Conservation (phyloP, 1,139 yeast species). For the Suhomyces ambrosiae region DNA sequence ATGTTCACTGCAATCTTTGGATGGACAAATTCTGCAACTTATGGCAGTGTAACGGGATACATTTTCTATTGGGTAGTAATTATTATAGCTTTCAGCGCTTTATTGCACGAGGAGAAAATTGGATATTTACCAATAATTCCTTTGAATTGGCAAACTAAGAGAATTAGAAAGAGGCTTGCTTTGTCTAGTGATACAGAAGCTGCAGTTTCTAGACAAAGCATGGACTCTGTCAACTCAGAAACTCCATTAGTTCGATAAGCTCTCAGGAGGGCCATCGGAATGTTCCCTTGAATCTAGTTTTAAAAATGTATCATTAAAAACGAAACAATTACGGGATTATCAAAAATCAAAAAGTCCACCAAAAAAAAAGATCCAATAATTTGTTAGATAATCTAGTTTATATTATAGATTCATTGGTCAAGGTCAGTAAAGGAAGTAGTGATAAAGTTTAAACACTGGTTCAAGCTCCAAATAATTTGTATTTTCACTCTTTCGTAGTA, state of each 20-base stretch:
- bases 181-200: not conserved
- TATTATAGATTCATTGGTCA: too few relatives aligned
- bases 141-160: constrained; percentile 56
- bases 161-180: constrained; percentile 50
- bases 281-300: too few relatives aligned
- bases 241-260: constrained; percentile 24
- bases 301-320: too few relatives aligned
- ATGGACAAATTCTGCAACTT: constrained; percentile 95
- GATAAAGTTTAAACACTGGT: too few relatives aligned
- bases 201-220: constrained; percentile 26
- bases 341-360: too few relatives aligned
- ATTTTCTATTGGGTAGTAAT: constrained; percentile 73
- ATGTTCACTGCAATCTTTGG: constrained; percentile 65
- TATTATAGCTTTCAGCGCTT: constrained; percentile 28
- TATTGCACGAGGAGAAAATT: constrained; percentile 59
- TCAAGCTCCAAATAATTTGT: too few relatives aligned
- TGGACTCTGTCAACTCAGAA: constrained; percentile 30
- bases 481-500: too few relatives aligned
- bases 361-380: too few relatives aligned
- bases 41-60: constrained; percentile 84
- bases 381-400: too few relatives aligned
- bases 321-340: too few relatives aligned
- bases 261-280: too few relatives aligned
- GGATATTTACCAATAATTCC: constrained; percentile 67
- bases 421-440: too few relatives aligned